Evolutionary conservation across 2,329 filamentous ascomycete species (phyloP).

Genomic region (Ceratocystis eucalypticola): DNA sequence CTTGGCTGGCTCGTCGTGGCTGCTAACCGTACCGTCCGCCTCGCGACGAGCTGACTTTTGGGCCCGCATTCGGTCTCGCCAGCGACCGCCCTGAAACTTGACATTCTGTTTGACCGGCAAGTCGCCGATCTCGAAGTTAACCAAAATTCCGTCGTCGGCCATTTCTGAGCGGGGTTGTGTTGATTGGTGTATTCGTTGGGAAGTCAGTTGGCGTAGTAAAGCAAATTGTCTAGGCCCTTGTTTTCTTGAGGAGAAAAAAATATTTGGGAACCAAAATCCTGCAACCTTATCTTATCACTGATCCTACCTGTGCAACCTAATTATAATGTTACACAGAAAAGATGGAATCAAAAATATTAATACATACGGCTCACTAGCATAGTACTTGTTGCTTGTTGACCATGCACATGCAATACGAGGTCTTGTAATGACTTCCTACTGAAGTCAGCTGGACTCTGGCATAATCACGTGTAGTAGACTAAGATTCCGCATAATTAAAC

Average conservation of each 20-base stretch:
- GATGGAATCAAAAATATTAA: neutral
- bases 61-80: constrained; percentile 61
- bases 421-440: neutral
- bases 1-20: constrained; percentile 23
- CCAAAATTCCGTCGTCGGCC: constrained; percentile 88
- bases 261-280: neutral
- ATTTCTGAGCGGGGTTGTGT: constrained; percentile 35
- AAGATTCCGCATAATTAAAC: too few relatives aligned
- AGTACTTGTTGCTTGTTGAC: neutral
- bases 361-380: neutral
- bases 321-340: neutral
- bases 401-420: neutral
- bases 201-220: too few relatives aligned
- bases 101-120: constrained; percentile 47
- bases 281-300: neutral
- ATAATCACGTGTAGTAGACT: too few relatives aligned
- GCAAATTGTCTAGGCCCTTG: neutral
- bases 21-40: constrained; percentile 18
- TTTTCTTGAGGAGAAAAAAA: neutral
- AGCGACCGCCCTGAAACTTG: constrained; percentile 77
- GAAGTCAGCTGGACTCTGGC: too few relatives aligned
- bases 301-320: neutral
- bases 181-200: neutral
- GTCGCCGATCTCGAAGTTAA: constrained; percentile 76
- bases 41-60: constrained; percentile 11